A percentile compares a stretch with the other conserved stretches of the same genome.
These are phyloP conservation scores for Colletotrichum zoysiae DNA, from an alignment of 2,329 filamentous ascomycete genomes.

Conservation along the genomic window DNA sequence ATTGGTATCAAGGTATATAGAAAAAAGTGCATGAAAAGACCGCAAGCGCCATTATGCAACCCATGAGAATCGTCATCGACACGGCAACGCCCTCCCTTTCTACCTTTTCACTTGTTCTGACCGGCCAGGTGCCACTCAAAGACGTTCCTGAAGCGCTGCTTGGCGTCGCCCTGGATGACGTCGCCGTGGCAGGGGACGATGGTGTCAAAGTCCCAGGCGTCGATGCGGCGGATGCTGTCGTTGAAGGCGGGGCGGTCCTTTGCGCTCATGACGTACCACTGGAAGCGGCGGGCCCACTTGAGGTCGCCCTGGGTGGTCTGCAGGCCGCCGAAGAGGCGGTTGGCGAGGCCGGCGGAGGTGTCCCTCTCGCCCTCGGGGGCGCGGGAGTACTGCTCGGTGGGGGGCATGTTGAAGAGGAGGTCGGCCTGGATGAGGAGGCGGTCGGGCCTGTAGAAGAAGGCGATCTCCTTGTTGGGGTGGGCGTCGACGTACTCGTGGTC, in stretches of 20 bases:
- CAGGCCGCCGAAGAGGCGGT: conserved; percentile 58
- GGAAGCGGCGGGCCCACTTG: conserved; percentile 82
- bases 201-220: conserved; percentile 85
- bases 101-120: conserved; percentile 37
- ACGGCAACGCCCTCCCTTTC: not conserved
- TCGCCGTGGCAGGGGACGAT: conserved; percentile 96
- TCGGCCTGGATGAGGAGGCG: conserved; percentile 89
- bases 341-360: conserved; percentile 44
- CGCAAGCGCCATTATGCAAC: conserved; percentile 29
- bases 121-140: conserved; percentile 84
- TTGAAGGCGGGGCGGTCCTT: conserved; percentile 77
- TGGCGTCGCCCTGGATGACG: conserved; percentile 79
- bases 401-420: conserved; percentile 90
- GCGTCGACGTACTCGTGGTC: conserved; percentile 85
- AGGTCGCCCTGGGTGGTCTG: conserved; percentile 72
- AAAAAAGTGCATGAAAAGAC: not conserved
- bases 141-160: conserved; percentile 80
- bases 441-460: conserved; percentile 86
- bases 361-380: conserved; percentile 61
- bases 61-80: not conserved
- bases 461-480: conserved; percentile 87
- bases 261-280: conserved; percentile 79
- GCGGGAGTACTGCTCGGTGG: conserved; percentile 84
- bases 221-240: conserved; percentile 76
- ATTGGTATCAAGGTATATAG: conserved; percentile 28